A percentile compares a stretch with the other conserved stretches of the same genome.
Evolutionary conservation across 495 filamentous ascomycete species (phyloP).

Genomic region (Chaetomium fimeti): DNA sequence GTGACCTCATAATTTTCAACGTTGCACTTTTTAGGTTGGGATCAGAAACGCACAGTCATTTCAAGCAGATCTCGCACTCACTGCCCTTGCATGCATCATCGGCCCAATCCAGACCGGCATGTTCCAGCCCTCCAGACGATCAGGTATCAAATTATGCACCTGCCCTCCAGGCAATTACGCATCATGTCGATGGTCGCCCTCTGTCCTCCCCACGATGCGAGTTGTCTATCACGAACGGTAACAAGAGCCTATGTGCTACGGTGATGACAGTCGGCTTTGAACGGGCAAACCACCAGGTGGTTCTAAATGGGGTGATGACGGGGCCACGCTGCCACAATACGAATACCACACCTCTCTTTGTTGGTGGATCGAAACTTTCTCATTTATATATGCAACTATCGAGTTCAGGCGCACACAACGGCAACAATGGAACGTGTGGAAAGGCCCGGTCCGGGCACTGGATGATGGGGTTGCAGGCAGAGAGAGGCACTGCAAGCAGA

Average conservation of each 20-base stretch:
- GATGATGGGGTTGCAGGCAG: neutral
- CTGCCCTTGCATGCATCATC: conserved; percentile 6
- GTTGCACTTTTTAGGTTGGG: neutral
- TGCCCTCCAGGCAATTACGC: neutral
- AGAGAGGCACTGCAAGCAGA: neutral
- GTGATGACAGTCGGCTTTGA: neutral
- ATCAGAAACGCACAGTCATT: neutral
- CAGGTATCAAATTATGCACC: conserved; percentile 7
- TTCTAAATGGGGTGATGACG: too few species aligned
- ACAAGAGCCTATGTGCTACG: neutral
- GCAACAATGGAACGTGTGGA: neutral
- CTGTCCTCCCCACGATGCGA: neutral
- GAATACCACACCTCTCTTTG: too few species aligned
- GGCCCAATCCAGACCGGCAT: neutral
- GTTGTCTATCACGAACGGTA: neutral
- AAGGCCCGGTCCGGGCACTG: too few species aligned
- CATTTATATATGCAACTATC: conserved; percentile 1
- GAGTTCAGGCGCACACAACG: neutral
- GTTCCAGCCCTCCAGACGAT: conserved; percentile 5
- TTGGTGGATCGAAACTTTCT: too few species aligned
- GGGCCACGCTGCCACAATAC: too few species aligned
- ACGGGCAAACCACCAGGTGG: neutral
- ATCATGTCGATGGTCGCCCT: neutral
- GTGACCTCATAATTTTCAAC: too few species aligned
- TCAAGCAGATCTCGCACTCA: neutral